Base-by-base conservation (phyloP, 257 asterid genomes). In the Solanum bukasovii region DNA sequence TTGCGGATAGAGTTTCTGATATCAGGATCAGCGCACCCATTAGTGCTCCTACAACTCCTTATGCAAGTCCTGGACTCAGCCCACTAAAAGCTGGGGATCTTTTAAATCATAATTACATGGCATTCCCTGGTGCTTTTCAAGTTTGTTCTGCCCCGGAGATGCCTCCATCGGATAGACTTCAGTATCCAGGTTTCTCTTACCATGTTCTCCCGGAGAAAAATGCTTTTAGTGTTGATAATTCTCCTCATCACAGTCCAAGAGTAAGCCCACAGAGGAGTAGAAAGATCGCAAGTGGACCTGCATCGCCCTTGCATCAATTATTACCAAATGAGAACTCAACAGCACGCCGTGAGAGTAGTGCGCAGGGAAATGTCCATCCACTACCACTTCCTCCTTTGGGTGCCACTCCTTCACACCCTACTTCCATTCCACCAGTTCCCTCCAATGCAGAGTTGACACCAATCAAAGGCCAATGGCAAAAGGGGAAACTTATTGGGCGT, bases 401-500 rank as follows among this genome's bases (percentile, higher is more conserved):
- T 84, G 88, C 86, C 59, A 86, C 52, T 59, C 88, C 92, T 44
- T 90, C 93, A 59, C 91, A 89, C 73, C 87, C 91, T 86, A 84
- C 92, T 82, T 86, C 92, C 27, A 20, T 88, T 88, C 90, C 93
- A 56, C 96, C 89, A n/a, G 87, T 84, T 72, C 84, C 88, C 27
- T 75, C 87, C 65, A 93, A 91, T 86, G 87, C 92, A 67, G 95
- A 95, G 87, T n/a, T 90, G 87, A 56, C 63, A 78, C 94, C 95
- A 4, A 78, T 92, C 35, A 94, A 92, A 90, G 91, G 94, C 59
- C 96, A 92, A 77, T 96, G 99, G 99, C 93, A 90, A 87, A 95
- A 95, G 90, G 98, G 98, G 89, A 95, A 95, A 92, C 98, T 95
- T 63, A 94, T 95, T 44, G 98, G 99, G 71, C 96, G 97, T 87